Base-by-base conservation (phyloP, 2,329 filamentous ascomycete genomes). In the Clonostachys rhizophaga region DNA sequence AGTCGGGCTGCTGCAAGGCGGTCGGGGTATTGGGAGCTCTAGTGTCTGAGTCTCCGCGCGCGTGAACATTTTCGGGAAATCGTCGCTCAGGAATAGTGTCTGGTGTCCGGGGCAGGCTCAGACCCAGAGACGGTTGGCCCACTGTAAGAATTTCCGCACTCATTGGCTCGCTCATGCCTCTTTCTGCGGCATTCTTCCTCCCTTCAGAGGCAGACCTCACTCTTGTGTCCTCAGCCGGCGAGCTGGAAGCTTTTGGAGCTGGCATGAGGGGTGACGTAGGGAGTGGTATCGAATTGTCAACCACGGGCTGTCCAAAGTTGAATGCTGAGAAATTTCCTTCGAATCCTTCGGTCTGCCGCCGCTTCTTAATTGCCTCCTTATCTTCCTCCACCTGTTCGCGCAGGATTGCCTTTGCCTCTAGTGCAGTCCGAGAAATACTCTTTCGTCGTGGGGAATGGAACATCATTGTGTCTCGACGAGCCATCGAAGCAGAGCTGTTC, bases 401-500 rank as follows among this genome's bases (percentile, higher is more conserved):
- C 40, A 52, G 40, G 49, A 14, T 46, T 6, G 50, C 41, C 11
- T 66, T 62, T 34, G 77, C 24, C 24, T 30, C 24, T 10, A 30
- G 24, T 30, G 24, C 24, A 30, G 24, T 30, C 8, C 24, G 24
- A 71, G 12, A 78, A 64, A 48, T 71, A 70, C 63, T 74, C 72
- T 5, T 71, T 69, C 72, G 66, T 17, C 70, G 65, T 3, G 73
- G 66, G 0, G 68, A 65, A 50, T 68, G 67, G 17, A 75, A 69
- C 0, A 72, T 72, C 13, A 76, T 54, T 2, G 75, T 78, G 40
- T 81, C 75, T 34, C 76, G 72, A 56, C 72, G 75, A 5, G 76
- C 74, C 24, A 30, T 30, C 24, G 24, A 30, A 30, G n/a, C 57
- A 53, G 1, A 77, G 71, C 40, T 71, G 71, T 34, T 68, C 70